Percentiles rank a stretch among this genome's conserved stretches.
phyloP scores from a whole-genome alignment of 192 early-diverging fungal genomes.

The Spizellomyces sp. region DNA sequence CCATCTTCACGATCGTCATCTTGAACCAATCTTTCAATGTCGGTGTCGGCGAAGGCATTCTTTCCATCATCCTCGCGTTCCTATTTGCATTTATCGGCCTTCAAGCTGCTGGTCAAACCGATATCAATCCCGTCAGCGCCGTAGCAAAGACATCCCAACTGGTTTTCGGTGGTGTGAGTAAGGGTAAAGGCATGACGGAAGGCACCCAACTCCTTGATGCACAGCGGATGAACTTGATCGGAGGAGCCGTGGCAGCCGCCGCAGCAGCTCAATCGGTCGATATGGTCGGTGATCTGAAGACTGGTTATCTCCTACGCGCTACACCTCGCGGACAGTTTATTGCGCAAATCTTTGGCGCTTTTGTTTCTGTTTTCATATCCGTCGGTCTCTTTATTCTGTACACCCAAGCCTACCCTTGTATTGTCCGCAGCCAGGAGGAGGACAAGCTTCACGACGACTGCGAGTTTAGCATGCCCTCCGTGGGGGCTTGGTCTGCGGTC shows the following conservation, averaged over 20 bases:
- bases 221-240: constrained; percentile 72
- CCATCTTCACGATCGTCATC: constrained; percentile 54
- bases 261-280: constrained; percentile 69
- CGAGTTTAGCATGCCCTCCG: constrained; percentile 43
- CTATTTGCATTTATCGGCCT: constrained; percentile 80
- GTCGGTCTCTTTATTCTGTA: constrained; percentile 64
- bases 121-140: constrained; percentile 80
- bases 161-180: constrained; percentile 74
- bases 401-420: constrained; percentile 66
- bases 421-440: constrained; percentile 31
- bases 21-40: constrained; percentile 70
- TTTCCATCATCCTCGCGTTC: constrained; percentile 73
- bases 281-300: constrained; percentile 82
- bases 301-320: constrained; percentile 79
- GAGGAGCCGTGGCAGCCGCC: constrained; percentile 78
- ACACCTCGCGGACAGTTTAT: constrained; percentile 83
- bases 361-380: constrained; percentile 62
- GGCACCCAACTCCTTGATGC: constrained; percentile 44
- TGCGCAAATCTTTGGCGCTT: constrained; percentile 78
- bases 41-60: constrained; percentile 63
- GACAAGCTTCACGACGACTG: constrained; percentile 31
- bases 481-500: constrained; percentile 40
- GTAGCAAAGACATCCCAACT: constrained; percentile 86
- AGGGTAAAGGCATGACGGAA: constrained; percentile 48
- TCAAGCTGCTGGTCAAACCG: constrained; percentile 78